Evolutionary conservation across 139 green algal genomes (phyloP).

Genomic region (Pleodorina starrii): DNA sequence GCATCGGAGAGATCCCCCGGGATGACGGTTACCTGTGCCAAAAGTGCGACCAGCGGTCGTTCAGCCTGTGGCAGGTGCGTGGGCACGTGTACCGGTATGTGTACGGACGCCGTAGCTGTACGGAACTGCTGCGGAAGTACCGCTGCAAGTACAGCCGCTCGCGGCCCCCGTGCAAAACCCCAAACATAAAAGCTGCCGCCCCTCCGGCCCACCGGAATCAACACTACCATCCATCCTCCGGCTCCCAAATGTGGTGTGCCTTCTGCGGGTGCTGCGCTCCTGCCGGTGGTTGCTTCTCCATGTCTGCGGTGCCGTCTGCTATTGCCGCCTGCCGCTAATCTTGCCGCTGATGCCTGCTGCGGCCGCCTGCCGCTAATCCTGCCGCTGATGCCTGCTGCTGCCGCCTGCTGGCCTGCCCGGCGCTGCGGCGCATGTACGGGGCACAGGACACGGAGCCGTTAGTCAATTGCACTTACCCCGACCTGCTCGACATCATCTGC

Average conservation of each 20-base stretch:
- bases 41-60: slow-evolving; percentile 30
- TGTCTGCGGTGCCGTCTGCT: no score
- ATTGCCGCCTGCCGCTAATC: no score
- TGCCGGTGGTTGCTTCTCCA: not conserved
- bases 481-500: slow-evolving; percentile 15
- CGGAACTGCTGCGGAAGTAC: not conserved
- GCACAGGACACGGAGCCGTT: slow-evolving; percentile 27
- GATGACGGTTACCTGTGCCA: slow-evolving; percentile 25
- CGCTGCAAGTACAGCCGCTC: not conserved
- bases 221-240: no score
- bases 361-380: no score
- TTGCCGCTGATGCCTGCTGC: no score
- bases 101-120: not conserved
- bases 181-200: no score
- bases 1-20: slow-evolving; percentile 32
- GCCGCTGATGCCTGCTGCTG: no score
- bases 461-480: slow-evolving; percentile 22
- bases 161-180: no score
- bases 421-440: no score
- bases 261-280: not conserved
- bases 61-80: slow-evolving; percentile 49
- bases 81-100: no score
- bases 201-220: no score
- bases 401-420: no score
- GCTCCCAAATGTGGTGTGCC: not conserved